Evolutionary conservation across 2,329 filamentous ascomycete genomes (phyloP).

Genomic region (Didymella lethalis): DNA sequence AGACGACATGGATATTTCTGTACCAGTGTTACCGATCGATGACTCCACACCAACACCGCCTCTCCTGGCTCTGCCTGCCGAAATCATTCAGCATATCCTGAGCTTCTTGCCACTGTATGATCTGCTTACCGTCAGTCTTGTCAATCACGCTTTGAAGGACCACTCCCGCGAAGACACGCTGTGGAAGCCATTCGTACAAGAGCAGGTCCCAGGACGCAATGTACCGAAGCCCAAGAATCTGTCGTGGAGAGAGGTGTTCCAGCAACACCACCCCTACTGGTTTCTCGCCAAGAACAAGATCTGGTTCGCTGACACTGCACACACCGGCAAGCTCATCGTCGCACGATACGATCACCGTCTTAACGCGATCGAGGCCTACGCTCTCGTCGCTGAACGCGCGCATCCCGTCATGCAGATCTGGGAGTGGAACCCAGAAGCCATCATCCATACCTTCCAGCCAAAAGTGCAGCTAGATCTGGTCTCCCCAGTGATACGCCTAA

Average conservation of each 20-base stretch:
- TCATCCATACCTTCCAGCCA: constrained; percentile 77
- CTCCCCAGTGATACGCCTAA: constrained; percentile 66
- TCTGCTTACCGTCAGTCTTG: constrained; percentile 66
- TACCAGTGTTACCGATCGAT: constrained; percentile 22
- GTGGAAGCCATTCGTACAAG: constrained; percentile 76
- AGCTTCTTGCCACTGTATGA: constrained; percentile 70
- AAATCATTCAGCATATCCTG: constrained; percentile 78
- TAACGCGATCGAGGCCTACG: constrained; percentile 82
- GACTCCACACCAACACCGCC: constrained; percentile 24
- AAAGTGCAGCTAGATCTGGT: constrained; percentile 75
- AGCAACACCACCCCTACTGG: constrained; percentile 80
- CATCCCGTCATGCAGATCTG: constrained; percentile 67
- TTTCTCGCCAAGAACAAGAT: constrained; percentile 81
- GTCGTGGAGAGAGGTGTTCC: constrained; percentile 75
- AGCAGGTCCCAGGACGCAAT: constrained; percentile 63
- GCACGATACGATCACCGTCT: constrained; percentile 76
- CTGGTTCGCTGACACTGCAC: constrained; percentile 81
- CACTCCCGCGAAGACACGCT: constrained; percentile 71
- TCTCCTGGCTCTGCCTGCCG: constrained; percentile 70
- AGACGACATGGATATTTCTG: constrained; percentile 23
- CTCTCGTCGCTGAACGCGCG: constrained; percentile 71
- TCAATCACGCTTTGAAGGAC: constrained; percentile 66
- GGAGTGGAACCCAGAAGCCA: constrained; percentile 69
- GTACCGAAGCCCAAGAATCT: constrained; percentile 61
- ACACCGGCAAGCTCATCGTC: constrained; percentile 78